Conservation (phyloP, 257 asterid species). For the Solanum stenotomum region DNA sequence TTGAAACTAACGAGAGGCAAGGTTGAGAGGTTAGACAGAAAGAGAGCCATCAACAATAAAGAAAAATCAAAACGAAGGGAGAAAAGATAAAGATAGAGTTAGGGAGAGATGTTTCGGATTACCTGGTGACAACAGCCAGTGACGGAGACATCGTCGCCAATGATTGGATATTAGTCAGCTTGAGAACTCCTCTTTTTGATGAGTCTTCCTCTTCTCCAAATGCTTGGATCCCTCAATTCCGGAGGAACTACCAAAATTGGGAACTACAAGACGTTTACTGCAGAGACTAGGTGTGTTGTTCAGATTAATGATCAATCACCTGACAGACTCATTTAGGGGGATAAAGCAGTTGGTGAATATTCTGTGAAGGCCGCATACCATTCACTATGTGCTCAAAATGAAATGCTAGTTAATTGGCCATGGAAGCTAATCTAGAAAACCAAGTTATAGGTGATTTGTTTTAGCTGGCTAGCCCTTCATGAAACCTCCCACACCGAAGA, state of each 20-base stretch:
- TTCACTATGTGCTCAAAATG: neutral
- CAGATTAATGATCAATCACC: neutral
- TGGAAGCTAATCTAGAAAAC: neutral
- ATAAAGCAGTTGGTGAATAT: neutral
- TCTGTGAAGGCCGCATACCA: neutral
- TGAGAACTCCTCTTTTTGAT: neutral
- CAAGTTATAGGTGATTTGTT: neutral
- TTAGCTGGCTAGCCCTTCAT: neutral
- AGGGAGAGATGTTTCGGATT: neutral
- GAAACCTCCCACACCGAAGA: neutral
- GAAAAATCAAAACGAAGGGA: neutral
- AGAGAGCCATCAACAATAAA: neutral
- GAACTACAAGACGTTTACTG: neutral
- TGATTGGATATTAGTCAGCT: neutral
- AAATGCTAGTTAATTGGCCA: neutral
- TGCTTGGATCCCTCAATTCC: no score
- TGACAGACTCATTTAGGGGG: neutral
- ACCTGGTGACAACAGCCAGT: neutral
- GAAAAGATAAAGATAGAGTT: neutral
- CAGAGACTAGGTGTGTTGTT: neutral
- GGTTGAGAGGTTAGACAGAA: neutral
- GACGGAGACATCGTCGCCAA: neutral
- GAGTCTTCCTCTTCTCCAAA: slow-evolving; percentile 49
- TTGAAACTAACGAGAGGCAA: neutral
- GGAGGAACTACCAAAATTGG: neutral